Conservation (phyloP, 2,329 filamentous ascomycete genomes). For the Saccharata proteae region DNA sequence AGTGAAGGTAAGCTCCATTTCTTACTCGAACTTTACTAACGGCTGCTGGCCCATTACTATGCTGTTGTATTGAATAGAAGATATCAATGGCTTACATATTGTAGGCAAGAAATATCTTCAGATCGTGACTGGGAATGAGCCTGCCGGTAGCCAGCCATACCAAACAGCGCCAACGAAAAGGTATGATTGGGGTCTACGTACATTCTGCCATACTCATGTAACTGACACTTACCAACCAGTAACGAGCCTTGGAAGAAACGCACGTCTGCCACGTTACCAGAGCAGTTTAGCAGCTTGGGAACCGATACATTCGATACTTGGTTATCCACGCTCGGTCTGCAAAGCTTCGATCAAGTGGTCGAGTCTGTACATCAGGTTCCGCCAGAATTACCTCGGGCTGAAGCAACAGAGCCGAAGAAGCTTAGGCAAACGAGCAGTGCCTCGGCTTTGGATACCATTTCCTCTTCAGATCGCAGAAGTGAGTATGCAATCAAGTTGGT, state of each 20-base stretch:
- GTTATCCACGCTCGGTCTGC: slow-evolving; percentile 10
- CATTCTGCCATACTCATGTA: slow-evolving; percentile 1
- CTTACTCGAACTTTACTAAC: not conserved
- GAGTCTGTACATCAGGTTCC: slow-evolving; percentile 1
- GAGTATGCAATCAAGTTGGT: not conserved
- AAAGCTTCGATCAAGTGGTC: slow-evolving; percentile 9
- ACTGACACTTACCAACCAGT: slow-evolving; percentile 1
- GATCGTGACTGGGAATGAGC: slow-evolving; percentile 10
- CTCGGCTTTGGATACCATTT: no score
- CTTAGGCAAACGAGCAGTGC: not conserved
- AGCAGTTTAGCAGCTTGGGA: slow-evolving; percentile 6
- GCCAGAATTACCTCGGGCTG: not conserved
- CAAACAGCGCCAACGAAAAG: no score
- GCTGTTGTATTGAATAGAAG: not conserved
- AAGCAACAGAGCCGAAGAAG: not conserved
- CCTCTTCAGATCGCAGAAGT: not conserved
- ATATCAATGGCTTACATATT: not conserved
- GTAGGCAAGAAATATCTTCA: slow-evolving; percentile 13
- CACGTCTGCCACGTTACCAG: slow-evolving; percentile 4
- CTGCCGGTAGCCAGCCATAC: slow-evolving; percentile 1
- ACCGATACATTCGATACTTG: slow-evolving; percentile 12
- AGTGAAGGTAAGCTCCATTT: slow-evolving; percentile 16
- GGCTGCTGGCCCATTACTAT: not conserved
- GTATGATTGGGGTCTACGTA: slow-evolving; percentile 1
- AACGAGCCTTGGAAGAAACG: slow-evolving; percentile 6